Conservation (phyloP, 1,139 yeast species). For the Geotrichum europaeum region DNA sequence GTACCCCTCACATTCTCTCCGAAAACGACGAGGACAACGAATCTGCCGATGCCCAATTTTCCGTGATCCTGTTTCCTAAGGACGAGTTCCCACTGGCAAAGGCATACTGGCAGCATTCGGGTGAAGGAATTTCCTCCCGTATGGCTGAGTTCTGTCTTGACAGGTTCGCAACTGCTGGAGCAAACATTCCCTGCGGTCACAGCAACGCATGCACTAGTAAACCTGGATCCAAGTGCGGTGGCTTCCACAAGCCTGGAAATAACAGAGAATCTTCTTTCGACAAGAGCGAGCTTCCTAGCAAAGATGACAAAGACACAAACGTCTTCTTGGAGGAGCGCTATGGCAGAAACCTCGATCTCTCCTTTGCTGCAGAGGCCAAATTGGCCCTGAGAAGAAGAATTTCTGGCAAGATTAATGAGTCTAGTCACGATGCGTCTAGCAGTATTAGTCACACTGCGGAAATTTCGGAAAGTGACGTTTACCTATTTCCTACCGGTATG, state of each 20-base stretch:
- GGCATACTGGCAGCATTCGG: constrained; percentile 93
- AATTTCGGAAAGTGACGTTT: constrained; percentile 60
- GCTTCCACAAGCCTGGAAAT: constrained; percentile 13
- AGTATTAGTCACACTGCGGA: constrained; percentile 24
- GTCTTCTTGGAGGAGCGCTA: constrained; percentile 80
- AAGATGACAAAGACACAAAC: constrained; percentile 47
- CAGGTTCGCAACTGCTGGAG: constrained; percentile 41
- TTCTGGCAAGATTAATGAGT: constrained; percentile 55
- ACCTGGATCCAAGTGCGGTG: constrained; percentile 18
- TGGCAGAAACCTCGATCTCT: constrained; percentile 79
- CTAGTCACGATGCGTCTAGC: constrained; percentile 22
- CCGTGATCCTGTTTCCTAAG: constrained; percentile 69
- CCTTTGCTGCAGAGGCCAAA: constrained; percentile 72
- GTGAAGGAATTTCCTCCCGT: constrained; percentile 89
- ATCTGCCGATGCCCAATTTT: constrained; percentile 59
- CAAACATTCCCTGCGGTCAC: constrained; percentile 1
- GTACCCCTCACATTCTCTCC: constrained; percentile 61
- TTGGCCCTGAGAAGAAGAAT: constrained; percentile 67
- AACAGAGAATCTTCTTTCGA: neutral
- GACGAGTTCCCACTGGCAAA: constrained; percentile 58
- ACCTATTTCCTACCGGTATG: constrained; percentile 87
- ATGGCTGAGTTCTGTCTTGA: constrained; percentile 76
- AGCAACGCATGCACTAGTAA: constrained; percentile 6
- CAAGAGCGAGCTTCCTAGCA: constrained; percentile 9
- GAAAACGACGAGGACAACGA: constrained; percentile 39